A percentile compares a stretch with the other conserved stretches of the same genome.
phyloP scores from a whole-genome alignment of 1,284 basidiomycete species.

The Tylopilus sp. region DNA sequence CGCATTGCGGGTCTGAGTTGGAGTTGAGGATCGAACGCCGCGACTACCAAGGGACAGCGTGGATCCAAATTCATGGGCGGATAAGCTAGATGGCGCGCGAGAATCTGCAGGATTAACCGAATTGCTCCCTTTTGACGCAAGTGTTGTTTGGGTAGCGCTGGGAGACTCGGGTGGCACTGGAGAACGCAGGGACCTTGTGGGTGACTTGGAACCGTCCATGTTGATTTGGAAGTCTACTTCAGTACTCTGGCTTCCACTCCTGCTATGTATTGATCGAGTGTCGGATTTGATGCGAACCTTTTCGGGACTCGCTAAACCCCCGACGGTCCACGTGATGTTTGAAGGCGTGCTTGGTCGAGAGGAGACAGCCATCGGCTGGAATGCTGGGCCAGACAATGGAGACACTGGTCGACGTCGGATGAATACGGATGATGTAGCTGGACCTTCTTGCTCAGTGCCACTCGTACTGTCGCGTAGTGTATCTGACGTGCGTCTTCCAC shows the following conservation, averaged over 20 bases:
- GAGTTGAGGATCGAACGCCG: slow-evolving; percentile 56
- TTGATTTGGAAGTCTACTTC: slow-evolving; percentile 41
- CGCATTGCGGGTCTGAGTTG: slow-evolving; percentile 57
- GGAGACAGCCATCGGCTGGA: slow-evolving; percentile 55
- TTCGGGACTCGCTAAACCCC: slow-evolving; percentile 34
- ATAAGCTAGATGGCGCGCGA: slow-evolving; percentile 48
- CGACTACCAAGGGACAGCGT: slow-evolving; percentile 42
- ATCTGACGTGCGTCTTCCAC: slow-evolving; percentile 60
- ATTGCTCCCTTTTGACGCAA: slow-evolving; percentile 23
- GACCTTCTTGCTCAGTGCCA: slow-evolving; percentile 44
- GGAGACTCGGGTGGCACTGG: slow-evolving; percentile 60
- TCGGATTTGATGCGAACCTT: slow-evolving; percentile 31
- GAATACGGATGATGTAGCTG: slow-evolving; percentile 46
- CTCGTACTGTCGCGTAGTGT: slow-evolving; percentile 39
- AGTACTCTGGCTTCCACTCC: slow-evolving; percentile 57
- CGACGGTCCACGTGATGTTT: slow-evolving; percentile 60
- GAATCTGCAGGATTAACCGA: slow-evolving; percentile 35
- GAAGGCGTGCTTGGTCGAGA: slow-evolving; percentile 71
- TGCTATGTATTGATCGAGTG: slow-evolving; percentile 45
- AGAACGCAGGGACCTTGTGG: slow-evolving; percentile 48
- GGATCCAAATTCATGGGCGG: slow-evolving; percentile 50
- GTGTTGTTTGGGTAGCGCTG: slow-evolving; percentile 20
- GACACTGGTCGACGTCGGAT: slow-evolving; percentile 61
- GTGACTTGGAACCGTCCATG: slow-evolving; percentile 41
- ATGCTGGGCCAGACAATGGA: slow-evolving; percentile 57